Evolutionary conservation across 2,329 filamentous ascomycete species (phyloP), one percentile per base, ranked within the genome.

Genomic region (Arthrobotrys entomopaga): DNA sequence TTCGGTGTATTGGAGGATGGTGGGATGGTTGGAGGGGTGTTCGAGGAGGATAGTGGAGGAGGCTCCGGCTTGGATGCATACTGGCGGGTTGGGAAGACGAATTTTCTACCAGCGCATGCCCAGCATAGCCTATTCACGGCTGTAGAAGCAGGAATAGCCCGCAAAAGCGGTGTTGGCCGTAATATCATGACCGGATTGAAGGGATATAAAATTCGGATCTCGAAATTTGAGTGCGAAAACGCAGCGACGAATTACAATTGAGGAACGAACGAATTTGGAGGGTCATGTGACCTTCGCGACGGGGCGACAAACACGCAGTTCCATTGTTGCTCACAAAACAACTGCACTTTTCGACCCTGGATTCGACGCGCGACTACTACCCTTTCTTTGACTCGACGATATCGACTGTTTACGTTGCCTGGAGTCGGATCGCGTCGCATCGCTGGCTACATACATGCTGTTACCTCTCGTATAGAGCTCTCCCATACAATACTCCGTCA

Each of bases 251-350:
- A 34, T 34, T 10, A n/a, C n/a, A n/a, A n/a, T n/a, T n/a, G n/a
- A 34, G 29, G 29, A 34, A 34, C 16, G 54, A 60, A 60, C 26
- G 42, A 46, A 46, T 15, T 49, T 52, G 34, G 42, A 69, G 43
- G 65, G 65, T 64, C 65, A 70, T 19, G 65, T 70, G 65, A 64
- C 58, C 40, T 70, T 70, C 65, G 65, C 58, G 65, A 70, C 26
- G 38, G 38, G 26, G 46, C 22, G 50, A 66, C 63, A 66, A 64
- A 67, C 64, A 54, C 64, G 52, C 29, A 53, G 7, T 63, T 34
- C 19, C 16, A 53, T 57, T 26, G 24, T 48, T 29, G 46, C 46
- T 42, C 64, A 66, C 56, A 58, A 67, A 65, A 48, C 42, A 48
- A 38, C 42, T 16, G 22, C 38, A 19, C 42, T 46, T 19, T 46